These are phyloP conservation scores for Hemileccinum impolitum DNA, from an alignment of 768 basidiomycete genomes.

Conservation along the genomic window DNA sequence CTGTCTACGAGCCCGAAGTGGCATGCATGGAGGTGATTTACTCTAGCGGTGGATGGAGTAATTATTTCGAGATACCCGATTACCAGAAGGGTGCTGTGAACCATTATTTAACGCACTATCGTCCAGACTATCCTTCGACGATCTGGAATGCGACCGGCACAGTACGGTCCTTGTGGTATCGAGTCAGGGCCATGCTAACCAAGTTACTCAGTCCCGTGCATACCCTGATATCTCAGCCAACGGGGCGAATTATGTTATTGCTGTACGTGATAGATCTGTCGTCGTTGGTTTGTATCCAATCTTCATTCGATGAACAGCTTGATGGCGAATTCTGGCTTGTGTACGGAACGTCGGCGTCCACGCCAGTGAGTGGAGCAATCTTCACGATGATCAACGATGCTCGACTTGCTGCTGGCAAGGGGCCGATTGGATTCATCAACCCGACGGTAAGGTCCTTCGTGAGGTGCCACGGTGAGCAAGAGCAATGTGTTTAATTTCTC, in stretches of 20 bases:
- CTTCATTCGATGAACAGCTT: constrained; percentile 2
- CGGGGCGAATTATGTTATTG: constrained; percentile 32
- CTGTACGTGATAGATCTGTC: constrained; percentile 11
- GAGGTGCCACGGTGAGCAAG: background rate
- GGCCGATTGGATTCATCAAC: constrained; percentile 41
- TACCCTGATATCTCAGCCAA: constrained; percentile 38
- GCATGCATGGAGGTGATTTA: constrained; percentile 45
- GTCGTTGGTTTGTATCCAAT: background rate
- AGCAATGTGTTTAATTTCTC: background rate
- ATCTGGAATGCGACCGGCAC: constrained; percentile 30
- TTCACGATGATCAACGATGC: constrained; percentile 40
- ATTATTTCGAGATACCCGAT: constrained; percentile 38
- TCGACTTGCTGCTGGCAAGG: constrained; percentile 30
- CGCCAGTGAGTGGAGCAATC: constrained; percentile 33
- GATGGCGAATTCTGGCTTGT: constrained; percentile 24
- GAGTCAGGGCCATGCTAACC: constrained; percentile 1
- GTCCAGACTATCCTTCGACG: constrained; percentile 20
- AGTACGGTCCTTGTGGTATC: constrained; percentile 6
- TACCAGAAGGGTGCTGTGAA: constrained; percentile 39
- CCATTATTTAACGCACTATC: constrained; percentile 30
- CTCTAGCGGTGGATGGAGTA: constrained; percentile 33
- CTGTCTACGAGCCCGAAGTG: constrained; percentile 46
- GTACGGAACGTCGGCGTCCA: constrained; percentile 32
- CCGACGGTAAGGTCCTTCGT: constrained; percentile 30
- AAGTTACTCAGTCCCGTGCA: constrained; percentile 28